Evolutionary conservation across 1,139 yeast genomes (phyloP).

Genomic region (Debaryomyces robertsiae): DNA sequence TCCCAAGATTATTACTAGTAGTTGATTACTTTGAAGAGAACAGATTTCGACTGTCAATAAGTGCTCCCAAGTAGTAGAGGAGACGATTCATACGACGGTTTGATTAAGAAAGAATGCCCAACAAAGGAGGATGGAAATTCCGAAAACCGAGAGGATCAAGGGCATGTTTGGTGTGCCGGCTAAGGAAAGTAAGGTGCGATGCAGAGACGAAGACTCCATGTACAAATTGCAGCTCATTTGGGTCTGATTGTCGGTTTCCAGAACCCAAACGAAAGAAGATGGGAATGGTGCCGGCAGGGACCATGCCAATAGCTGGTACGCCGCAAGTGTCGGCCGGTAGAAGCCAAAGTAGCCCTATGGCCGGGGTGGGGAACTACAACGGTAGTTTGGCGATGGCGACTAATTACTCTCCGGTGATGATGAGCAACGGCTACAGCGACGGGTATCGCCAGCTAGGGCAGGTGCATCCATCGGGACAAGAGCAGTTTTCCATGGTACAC

Average conservation of each 20-base stretch:
- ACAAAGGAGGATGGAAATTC: conserved; percentile 11
- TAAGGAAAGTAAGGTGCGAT: conserved; percentile 64
- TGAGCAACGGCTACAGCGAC: background rate
- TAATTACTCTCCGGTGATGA: background rate
- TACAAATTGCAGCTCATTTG: conserved; percentile 26
- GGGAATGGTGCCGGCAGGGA: background rate
- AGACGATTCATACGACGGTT: too few relatives aligned
- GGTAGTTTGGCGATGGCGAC: too few relatives aligned
- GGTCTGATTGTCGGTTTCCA: conserved; percentile 22
- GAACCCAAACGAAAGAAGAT: conserved; percentile 5
- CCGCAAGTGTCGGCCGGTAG: background rate
- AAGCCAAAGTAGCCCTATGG: background rate
- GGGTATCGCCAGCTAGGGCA: background rate
- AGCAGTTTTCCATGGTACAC: background rate
- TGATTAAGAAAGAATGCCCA: background rate
- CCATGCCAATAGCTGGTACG: background rate
- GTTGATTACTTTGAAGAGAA: too few relatives aligned
- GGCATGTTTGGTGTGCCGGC: conserved; percentile 52
- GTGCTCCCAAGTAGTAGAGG: too few relatives aligned
- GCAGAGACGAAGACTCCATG: conserved; percentile 28
- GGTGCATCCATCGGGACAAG: background rate
- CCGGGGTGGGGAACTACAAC: background rate
- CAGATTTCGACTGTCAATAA: too few relatives aligned
- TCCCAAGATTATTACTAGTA: too few relatives aligned
- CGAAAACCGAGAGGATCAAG: conserved; percentile 35